Evolutionary conservation across 805 yeast species (phyloP), one percentile per base, ranked within the genome.

Genomic region (Monosporozyma unispora): DNA sequence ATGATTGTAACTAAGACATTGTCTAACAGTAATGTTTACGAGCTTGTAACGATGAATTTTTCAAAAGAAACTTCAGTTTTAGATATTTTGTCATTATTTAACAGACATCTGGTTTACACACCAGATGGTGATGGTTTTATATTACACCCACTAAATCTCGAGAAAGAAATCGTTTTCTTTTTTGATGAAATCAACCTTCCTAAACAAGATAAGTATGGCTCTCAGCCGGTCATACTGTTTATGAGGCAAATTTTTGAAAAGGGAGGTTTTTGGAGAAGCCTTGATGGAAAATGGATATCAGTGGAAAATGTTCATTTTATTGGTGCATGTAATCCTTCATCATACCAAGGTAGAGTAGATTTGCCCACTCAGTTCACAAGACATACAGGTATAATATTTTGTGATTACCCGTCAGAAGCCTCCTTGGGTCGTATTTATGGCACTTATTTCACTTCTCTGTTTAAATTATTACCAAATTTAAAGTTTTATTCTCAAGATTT

Each of bases 301-400:
- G 52, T 88, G 8, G 69, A 73, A 16, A 74, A 81, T 44, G 72
- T 91, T 25, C 95, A 85, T 59, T 74, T 91, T 67, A 93, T 89
- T n/a, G 97, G 95, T 8, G 97, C 98, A 0, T 91, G 98, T 63
- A 91, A 91, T 59, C 93, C 96, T 0, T 82, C 96, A 0, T 73
- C 81, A 0, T 95, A 86, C 64, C 78, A 80, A 3, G 96, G 96
- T 0, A 73, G 98, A 52, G 69, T 75, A 10, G 62, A 61, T 2
- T 60, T 91, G 21, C 70, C 80, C 1, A 59, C 70, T 9, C 68
- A 96, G 41, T 82, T 90, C 56, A 64, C 85, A 44, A 72, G 95
- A 5, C 90, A 82, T 57, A 71, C 78, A 2, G 67, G 83, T 0
- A 70, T 87, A 5, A 55, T 91, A 0, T 77, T 80, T 77, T 84